phyloP scores from a whole-genome alignment of 1,284 basidiomycete genomes.

The Ceratobasidium sp. region DNA sequence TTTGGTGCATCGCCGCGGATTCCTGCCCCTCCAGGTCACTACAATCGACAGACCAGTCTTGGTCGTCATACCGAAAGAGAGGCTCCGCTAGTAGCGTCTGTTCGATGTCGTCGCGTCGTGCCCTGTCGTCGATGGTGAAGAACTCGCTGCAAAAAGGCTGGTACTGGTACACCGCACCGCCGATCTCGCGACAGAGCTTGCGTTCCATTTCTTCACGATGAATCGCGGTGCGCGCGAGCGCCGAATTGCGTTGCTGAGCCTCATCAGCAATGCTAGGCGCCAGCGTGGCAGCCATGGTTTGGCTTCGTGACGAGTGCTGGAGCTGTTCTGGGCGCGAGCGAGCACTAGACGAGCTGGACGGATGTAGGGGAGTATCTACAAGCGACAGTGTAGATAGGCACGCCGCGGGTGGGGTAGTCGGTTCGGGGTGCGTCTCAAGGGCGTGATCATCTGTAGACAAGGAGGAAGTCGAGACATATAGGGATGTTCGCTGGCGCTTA shows the following conservation, averaged over 20 bases:
- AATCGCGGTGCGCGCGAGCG: background rate
- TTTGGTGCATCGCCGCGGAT: background rate
- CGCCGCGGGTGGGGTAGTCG: background rate
- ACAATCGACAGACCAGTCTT: conserved; percentile 9
- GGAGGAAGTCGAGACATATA: background rate
- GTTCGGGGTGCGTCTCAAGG: no score
- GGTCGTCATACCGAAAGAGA: background rate
- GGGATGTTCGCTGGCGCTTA: background rate
- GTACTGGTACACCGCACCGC: conserved; percentile 12
- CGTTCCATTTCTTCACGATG: background rate
- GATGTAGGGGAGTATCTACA: background rate
- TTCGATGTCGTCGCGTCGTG: background rate
- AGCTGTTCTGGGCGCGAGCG: background rate
- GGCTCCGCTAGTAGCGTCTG: background rate
- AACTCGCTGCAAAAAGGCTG: background rate
- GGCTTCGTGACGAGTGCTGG: background rate
- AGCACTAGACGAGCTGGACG: background rate
- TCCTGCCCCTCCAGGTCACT: background rate
- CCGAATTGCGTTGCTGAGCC: background rate
- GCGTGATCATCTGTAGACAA: background rate
- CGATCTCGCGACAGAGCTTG: conserved; percentile 6
- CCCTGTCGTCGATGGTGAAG: background rate
- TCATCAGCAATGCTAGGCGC: background rate
- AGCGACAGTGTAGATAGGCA: background rate
- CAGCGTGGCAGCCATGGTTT: background rate